Conservation (phyloP, 768 basidiomycete species). For the Plicaturopsis crispa region DNA sequence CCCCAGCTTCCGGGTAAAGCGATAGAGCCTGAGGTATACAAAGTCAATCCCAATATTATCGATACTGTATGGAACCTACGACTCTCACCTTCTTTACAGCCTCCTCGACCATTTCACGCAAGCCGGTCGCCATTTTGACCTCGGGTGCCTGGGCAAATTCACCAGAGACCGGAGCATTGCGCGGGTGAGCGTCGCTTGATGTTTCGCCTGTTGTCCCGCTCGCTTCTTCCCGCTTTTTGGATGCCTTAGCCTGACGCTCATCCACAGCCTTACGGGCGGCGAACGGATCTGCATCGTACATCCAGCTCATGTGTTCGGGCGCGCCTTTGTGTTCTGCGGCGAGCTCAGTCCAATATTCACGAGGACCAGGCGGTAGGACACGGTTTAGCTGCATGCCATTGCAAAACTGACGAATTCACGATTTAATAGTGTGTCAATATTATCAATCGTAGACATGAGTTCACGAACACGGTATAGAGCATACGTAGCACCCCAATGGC, state of each 20-base stretch:
- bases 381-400: conserved; percentile 68
- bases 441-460: conserved; percentile 6
- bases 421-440: conserved; percentile 15
- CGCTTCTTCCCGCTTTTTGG: conserved; percentile 35
- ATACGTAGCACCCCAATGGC: conserved; percentile 87
- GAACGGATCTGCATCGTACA: conserved; percentile 86
- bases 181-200: neutral
- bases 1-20: conserved; percentile 41
- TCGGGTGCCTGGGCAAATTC: conserved; percentile 53
- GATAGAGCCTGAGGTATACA: conserved; percentile 39
- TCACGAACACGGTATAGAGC: conserved; percentile 77
- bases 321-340: conserved; percentile 60
- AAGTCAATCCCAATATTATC: conserved; percentile 7
- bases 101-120: conserved; percentile 77
- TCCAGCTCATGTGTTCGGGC: conserved; percentile 72
- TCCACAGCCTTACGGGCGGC: conserved; percentile 61
- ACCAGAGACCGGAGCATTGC: conserved; percentile 12
- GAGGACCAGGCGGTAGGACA: conserved; percentile 74
- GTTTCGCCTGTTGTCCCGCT: too few species aligned
- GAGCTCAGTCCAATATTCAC: conserved; percentile 83
- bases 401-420: conserved; percentile 46
- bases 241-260: conserved; percentile 52
- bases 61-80: conserved; percentile 1
- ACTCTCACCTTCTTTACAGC: conserved; percentile 64
- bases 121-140: conserved; percentile 71